Base-by-base conservation (phyloP, 768 basidiomycete genomes). In the Lactarius hengduanensis region DNA sequence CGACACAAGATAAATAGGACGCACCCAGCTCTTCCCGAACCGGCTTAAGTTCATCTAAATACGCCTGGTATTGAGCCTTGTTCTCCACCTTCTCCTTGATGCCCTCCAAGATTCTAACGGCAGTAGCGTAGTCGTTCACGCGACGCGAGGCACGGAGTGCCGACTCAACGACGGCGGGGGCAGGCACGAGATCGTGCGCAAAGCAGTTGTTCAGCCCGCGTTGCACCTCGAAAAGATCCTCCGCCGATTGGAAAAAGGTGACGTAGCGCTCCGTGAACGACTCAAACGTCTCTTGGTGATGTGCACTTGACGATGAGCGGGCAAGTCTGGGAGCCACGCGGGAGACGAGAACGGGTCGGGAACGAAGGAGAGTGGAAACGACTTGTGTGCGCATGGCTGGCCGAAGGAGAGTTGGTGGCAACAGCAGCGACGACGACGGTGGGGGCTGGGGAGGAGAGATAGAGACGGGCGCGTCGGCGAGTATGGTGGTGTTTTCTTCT, bases 151-250 rank as follows among this genome's bases (percentile, higher is more conserved):
- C 94, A 62, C 87, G 86, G 68, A 96, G 80, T 32, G 94, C 94
- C 69, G 92, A 91, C 79, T 95, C 93, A 62, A 96, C 80, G 72
- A 96, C 92, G 62, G 81, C 76, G 32, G 92, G 85, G 1, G 92
- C 85, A 5, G 94, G 94, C 16, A 97, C 95, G 69, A 97, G 86
- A 78, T 99, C 97, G 78, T 98, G 96, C 2, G 97, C 93, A 77
- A 99, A 99, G 82, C 96, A 98, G 84, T 99, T 99, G 84, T 99
- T 98, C 73, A 99, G 82, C 45, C 97, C 97, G 59, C 97, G 92
- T 80, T 99, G 96, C 70, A 99, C 91, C 82, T 99, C 97, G 76
- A 99, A 99, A 65, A 98, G 85, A 80, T 99, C 97, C 75, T 94
- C 88, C 58, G 94, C 94, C 63, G 86, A 83, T 75, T 91, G 80